Evolutionary conservation across 2,329 filamentous ascomycete genomes (phyloP).

Genomic region (Colletotrichum gigasporum): DNA sequence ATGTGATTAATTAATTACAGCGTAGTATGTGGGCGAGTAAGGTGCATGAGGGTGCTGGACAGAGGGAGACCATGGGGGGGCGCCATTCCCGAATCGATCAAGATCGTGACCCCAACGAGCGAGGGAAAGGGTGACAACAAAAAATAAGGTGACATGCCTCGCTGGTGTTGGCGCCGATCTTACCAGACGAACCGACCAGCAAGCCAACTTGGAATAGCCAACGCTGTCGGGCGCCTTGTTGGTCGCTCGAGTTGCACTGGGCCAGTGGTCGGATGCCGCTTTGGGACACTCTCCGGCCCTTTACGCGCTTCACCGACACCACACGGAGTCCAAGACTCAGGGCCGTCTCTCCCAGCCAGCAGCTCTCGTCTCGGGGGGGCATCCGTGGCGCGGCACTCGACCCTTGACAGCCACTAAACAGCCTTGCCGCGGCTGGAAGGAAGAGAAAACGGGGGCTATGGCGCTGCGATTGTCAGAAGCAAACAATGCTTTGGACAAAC

Average conservation of each 20-base stretch:
- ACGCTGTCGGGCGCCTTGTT: conserved; percentile 11
- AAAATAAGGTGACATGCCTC: conserved; percentile 11
- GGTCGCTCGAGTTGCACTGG: conserved; percentile 23
- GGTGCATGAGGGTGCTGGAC: conserved; percentile 6
- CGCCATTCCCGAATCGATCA: conserved; percentile 23
- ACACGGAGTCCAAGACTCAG: background rate
- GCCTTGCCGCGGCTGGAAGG: background rate
- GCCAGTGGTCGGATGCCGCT: conserved; percentile 23
- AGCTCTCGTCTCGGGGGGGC: background rate
- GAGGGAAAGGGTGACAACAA: background rate
- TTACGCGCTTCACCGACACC: conserved; percentile 4
- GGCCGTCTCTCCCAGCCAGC: background rate
- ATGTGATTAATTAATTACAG: conserved; percentile 6
- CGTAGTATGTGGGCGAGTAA: conserved; percentile 14
- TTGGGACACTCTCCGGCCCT: conserved; percentile 19
- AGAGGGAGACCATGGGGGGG: background rate
- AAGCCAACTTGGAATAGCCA: conserved; percentile 9
- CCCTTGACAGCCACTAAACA: background rate
- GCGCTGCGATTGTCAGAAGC: background rate
- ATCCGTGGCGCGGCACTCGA: background rate
- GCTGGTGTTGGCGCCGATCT: background rate
- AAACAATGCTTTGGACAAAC: background rate
- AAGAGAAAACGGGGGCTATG: background rate
- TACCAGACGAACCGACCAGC: conserved; percentile 11
- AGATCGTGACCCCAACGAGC: conserved; percentile 16